Conservation (phyloP, 192 early-diverging fungal genomes). For the Coemansia sp. region DNA sequence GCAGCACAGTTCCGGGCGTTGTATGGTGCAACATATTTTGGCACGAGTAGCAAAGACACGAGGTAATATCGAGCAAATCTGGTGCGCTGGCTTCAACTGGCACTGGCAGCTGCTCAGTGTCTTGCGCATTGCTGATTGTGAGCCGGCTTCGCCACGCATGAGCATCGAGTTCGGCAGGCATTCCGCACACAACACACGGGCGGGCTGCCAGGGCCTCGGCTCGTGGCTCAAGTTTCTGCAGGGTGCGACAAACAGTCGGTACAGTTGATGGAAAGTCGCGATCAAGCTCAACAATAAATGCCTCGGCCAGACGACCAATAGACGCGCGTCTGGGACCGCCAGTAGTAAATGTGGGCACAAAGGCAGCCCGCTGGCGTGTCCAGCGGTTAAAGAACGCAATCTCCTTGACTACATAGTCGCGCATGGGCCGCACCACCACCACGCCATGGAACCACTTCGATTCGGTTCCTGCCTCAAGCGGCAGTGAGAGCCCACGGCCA, state of each 20-base stretch:
- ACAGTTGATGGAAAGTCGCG: conserved; percentile 82
- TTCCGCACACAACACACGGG: conserved; percentile 55
- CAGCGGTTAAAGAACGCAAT: conserved; percentile 69
- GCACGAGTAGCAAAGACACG: conserved; percentile 42
- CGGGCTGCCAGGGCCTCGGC: conserved; percentile 44
- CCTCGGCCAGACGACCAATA: conserved; percentile 45
- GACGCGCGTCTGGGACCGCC: conserved; percentile 53
- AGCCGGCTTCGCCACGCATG: conserved; percentile 40
- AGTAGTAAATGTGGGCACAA: conserved; percentile 60
- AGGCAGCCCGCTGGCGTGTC: conserved; percentile 32
- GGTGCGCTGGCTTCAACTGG: neutral
- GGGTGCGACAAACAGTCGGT: conserved; percentile 79
- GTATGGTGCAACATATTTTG: conserved; percentile 32
- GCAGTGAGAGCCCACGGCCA: conserved; percentile 83
- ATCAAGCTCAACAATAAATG: conserved; percentile 77
- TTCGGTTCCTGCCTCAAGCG: conserved; percentile 69
- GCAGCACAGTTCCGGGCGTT: conserved; percentile 25
- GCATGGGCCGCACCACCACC: conserved; percentile 70
- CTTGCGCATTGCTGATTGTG: conserved; percentile 20
- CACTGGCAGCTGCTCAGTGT: neutral
- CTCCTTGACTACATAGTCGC: conserved; percentile 79
- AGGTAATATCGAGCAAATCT: conserved; percentile 20
- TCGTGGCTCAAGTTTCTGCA: conserved; percentile 67
- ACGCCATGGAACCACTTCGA: conserved; percentile 59
- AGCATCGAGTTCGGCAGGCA: conserved; percentile 60